These are phyloP conservation scores for Cyanophora paradoxa DNA, from an alignment of 78 protist genomes.

Conservation along the genomic window DNA sequence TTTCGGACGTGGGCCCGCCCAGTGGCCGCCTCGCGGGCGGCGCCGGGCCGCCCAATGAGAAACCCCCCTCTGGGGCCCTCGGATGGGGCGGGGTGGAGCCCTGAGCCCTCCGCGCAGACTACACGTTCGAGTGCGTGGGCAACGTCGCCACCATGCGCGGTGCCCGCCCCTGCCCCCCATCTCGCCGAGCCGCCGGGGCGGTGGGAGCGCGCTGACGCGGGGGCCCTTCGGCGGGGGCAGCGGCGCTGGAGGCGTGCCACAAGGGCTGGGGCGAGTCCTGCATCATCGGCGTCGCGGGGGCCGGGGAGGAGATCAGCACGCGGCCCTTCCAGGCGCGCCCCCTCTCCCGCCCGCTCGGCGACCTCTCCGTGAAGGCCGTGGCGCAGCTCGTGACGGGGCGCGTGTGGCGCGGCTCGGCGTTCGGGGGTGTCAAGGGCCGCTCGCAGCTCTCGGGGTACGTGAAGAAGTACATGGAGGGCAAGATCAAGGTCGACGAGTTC, in stretches of 20 bases:
- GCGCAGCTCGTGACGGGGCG: constrained; percentile 91
- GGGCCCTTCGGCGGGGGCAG: background rate
- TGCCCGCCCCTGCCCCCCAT: no score
- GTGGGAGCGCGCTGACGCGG: no score
- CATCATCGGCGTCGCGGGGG: constrained; percentile 67
- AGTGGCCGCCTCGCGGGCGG: no score
- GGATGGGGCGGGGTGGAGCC: no score
- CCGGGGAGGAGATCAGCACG: constrained; percentile 79
- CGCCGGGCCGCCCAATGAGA: no score
- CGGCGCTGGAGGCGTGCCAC: constrained; percentile 76
- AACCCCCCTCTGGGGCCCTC: no score
- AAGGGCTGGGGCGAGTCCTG: constrained; percentile 77
- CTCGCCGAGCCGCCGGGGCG: no score
- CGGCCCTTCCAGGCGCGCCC: constrained; percentile 57
- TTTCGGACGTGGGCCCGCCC: no score
- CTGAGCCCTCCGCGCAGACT: no score
- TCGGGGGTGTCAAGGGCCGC: constrained; percentile 62
- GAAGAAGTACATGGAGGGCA: no score
- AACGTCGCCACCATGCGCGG: constrained; percentile 74
- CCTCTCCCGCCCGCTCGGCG: background rate
- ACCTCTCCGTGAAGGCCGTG: no score
- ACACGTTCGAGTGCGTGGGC: constrained; percentile 86
- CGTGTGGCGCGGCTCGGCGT: constrained; percentile 72
- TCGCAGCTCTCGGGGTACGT: constrained; percentile 64
- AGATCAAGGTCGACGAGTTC: constrained; percentile 71